Percentiles rank a stretch among this genome's conserved stretches.
phyloP scores from a whole-genome alignment of 164 flowering plant genomes.

The Santalum album region DNA sequence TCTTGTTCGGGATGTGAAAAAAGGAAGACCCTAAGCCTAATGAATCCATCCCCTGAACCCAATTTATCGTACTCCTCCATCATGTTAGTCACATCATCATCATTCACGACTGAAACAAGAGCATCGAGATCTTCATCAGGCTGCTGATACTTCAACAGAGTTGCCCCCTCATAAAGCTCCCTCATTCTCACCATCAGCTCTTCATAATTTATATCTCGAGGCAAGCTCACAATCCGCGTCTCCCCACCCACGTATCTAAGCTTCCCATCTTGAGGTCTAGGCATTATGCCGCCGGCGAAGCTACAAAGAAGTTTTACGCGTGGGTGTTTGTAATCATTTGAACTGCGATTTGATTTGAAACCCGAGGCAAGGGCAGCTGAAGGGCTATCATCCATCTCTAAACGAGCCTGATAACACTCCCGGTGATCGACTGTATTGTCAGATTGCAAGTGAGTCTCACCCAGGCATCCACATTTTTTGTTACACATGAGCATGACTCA shows the following conservation, averaged over 20 bases:
- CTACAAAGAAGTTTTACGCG: slow-evolving; percentile 84
- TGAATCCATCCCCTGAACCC: slow-evolving; percentile 74
- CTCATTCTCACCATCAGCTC: slow-evolving; percentile 78
- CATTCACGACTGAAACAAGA: slow-evolving; percentile 90
- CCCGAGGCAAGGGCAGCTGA: slow-evolving; percentile 7
- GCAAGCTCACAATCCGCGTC: slow-evolving; percentile 78
- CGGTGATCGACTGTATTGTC: slow-evolving; percentile 12
- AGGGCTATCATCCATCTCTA: slow-evolving; percentile 48
- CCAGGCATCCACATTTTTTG: slow-evolving; percentile 18
- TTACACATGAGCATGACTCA: slow-evolving; percentile 36
- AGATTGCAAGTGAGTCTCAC: slow-evolving; percentile 1
- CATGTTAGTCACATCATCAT: slow-evolving; percentile 93
- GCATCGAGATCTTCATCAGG: slow-evolving; percentile 99
- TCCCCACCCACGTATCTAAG: slow-evolving; percentile 97
- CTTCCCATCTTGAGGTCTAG: slow-evolving; percentile 92
- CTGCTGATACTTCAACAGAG: slow-evolving; percentile 82
- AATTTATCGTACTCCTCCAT: slow-evolving; percentile 99
- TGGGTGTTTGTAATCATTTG: not conserved
- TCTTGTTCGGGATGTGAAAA: slow-evolving; percentile 69
- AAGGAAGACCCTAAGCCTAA: slow-evolving; percentile 71
- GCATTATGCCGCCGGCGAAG: slow-evolving; percentile 80
- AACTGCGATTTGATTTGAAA: not conserved
- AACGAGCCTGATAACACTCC: slow-evolving; percentile 10
- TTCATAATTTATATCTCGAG: slow-evolving; percentile 52
- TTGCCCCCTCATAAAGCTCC: slow-evolving; percentile 68